phyloP scores from a whole-genome alignment of 192 early-diverging fungal species.

The Coemansia sp. region DNA sequence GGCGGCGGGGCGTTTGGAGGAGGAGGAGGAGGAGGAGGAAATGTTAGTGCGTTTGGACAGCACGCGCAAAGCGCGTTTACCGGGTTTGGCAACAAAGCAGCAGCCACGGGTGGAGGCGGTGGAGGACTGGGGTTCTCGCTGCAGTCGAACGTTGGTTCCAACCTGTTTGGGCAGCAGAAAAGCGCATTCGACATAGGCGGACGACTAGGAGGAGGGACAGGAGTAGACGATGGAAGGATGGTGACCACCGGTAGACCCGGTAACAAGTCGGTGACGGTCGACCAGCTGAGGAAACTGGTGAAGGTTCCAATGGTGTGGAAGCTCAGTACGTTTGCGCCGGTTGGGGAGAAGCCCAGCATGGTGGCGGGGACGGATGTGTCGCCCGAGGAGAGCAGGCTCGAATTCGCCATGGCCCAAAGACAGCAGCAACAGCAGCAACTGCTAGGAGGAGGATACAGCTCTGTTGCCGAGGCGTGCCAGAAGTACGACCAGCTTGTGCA shows the following conservation, averaged over 20 bases:
- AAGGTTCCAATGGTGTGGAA: constrained; percentile 56
- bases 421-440: constrained; percentile 9
- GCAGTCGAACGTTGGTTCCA: too few relatives aligned
- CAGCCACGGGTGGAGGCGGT: too few relatives aligned
- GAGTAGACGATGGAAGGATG: not conserved
- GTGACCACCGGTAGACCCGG: not conserved
- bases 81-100: not conserved
- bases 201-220: not conserved
- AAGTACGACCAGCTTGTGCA: constrained; percentile 27
- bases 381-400: constrained; percentile 63
- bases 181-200: not conserved
- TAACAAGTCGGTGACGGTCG: constrained; percentile 30
- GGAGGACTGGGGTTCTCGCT: too few relatives aligned
- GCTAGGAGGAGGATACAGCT: too few relatives aligned
- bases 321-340: constrained; percentile 62
- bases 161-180: too few relatives aligned
- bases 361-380: constrained; percentile 62
- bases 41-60: constrained; percentile 8
- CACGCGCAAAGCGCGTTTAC: not conserved
- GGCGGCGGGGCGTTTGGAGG: too few relatives aligned
- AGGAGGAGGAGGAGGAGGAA: not conserved
- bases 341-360: constrained; percentile 60
- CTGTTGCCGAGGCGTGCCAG: constrained; percentile 16
- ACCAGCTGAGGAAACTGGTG: constrained; percentile 47
- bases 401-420: constrained; percentile 40